Conservation (phyloP, 371 early-diverging fungal species). For the Rhizomucor miehei region DNA sequence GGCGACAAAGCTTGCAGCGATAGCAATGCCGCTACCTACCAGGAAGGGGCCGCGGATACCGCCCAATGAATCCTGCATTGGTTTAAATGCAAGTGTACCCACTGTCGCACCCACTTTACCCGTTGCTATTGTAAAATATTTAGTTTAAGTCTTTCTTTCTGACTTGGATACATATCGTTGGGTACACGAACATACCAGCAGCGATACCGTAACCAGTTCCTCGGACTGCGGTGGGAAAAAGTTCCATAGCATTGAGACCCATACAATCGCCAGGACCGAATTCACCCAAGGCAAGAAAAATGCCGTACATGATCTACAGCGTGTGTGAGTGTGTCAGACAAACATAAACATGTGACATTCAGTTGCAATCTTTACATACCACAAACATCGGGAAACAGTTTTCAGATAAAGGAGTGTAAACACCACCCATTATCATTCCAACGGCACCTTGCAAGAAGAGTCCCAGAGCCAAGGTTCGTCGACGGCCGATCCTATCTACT, state of each 20-base stretch:
- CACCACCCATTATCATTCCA: slow-evolving; percentile 59
- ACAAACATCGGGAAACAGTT: slow-evolving; percentile 61
- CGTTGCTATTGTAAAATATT: slow-evolving; percentile 18
- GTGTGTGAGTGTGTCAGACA: not conserved
- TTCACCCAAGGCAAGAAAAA: slow-evolving; percentile 58
- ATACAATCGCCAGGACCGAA: slow-evolving; percentile 57
- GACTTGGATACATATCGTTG: not conserved
- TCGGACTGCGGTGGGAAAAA: slow-evolving; percentile 58
- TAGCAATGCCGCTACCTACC: slow-evolving; percentile 35
- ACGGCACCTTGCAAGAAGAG: slow-evolving; percentile 52
- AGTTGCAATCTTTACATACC: slow-evolving; percentile 11
- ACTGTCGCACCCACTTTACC: slow-evolving; percentile 57
- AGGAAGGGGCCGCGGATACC: slow-evolving; percentile 37
- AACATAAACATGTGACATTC: too few relatives aligned
- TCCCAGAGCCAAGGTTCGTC: slow-evolving; percentile 54
- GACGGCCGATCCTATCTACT: slow-evolving; percentile 58
- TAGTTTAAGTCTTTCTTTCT: not conserved
- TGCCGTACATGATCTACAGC: slow-evolving; percentile 51
- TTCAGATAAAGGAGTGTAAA: slow-evolving; percentile 38
- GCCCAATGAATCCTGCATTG: slow-evolving; percentile 34
- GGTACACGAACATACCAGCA: slow-evolving; percentile 30
- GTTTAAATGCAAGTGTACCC: slow-evolving; percentile 39
- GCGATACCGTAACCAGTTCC: slow-evolving; percentile 65
- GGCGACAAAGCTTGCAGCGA: slow-evolving; percentile 27
- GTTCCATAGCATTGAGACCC: slow-evolving; percentile 55